Evolutionary conservation across 495 filamentous ascomycete genomes (phyloP).

Genomic region (Xanthoparmelia taractica): DNA sequence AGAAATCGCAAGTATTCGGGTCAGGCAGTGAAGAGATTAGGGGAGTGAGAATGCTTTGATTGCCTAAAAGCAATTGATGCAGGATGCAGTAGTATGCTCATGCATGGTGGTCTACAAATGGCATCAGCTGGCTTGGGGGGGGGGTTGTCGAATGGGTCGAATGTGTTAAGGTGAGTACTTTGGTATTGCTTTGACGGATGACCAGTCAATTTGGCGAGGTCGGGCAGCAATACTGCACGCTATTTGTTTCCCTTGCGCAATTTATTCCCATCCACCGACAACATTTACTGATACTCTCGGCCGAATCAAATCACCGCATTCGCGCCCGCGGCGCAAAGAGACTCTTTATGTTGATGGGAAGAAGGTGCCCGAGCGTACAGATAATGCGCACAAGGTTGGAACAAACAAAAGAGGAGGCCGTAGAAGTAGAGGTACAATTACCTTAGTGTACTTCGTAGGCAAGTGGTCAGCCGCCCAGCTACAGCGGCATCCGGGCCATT

Average conservation of each 20-base stretch:
- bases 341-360: background rate
- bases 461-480: too few species aligned
- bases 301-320: background rate
- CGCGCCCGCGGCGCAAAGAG: background rate
- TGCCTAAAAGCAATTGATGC: background rate
- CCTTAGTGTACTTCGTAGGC: too few species aligned
- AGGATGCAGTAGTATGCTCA: constrained; percentile 4
- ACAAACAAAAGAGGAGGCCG: background rate
- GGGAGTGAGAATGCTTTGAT: background rate
- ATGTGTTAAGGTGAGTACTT: background rate
- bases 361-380: background rate
- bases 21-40: background rate
- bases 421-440: too few species aligned
- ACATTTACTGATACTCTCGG: background rate
- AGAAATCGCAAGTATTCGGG: background rate
- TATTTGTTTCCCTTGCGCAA: background rate
- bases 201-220: constrained; percentile 14
- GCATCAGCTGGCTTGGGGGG: background rate
- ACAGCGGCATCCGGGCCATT: constrained; percentile 2
- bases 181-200: constrained; percentile 7
- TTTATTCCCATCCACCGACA: too few species aligned
- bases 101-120: constrained; percentile 13
- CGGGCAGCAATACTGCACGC: constrained; percentile 23
- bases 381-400: background rate
- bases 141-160: too few species aligned